Percentiles rank a stretch among this genome's conserved stretches.
These are phyloP conservation scores for Passalora sequoiae DNA, from an alignment of 2,329 filamentous ascomycete genomes.

Conservation along the genomic window DNA sequence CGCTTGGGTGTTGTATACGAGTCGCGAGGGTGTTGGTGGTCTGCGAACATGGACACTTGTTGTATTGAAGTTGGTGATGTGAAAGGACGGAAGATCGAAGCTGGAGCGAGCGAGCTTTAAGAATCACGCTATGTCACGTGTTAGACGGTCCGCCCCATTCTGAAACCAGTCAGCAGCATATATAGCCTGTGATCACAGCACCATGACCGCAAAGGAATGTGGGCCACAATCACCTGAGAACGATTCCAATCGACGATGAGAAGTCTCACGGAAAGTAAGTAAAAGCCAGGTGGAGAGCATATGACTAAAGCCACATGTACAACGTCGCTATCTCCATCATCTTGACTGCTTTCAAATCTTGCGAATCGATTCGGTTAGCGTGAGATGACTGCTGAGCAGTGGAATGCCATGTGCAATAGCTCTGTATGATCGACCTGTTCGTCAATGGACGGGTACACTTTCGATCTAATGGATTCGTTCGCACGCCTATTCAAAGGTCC, in stretches of 20 bases:
- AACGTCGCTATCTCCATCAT: too few relatives aligned
- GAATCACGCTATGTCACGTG: not conserved
- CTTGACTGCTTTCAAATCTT: too few relatives aligned
- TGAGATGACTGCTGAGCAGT: not conserved
- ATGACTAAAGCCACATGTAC: too few relatives aligned
- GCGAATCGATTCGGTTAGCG: too few relatives aligned
- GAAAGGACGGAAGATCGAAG: constrained; percentile 15
- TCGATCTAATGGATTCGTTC: not conserved
- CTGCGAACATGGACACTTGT: constrained; percentile 17
- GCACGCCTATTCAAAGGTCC: not conserved
- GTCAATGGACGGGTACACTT: not conserved
- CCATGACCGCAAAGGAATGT: not conserved
- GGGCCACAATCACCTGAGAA: too few relatives aligned
- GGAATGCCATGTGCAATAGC: not conserved
- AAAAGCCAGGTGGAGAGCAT: too few relatives aligned
- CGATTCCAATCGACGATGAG: too few relatives aligned
- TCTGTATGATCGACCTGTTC: too few relatives aligned
- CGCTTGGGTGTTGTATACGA: constrained; percentile 11
- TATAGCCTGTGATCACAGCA: not conserved
- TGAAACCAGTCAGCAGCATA: constrained; percentile 3
- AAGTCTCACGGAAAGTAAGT: too few relatives aligned
- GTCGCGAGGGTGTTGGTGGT: constrained; percentile 9
- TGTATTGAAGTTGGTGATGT: constrained; percentile 2
- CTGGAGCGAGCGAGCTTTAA: constrained; percentile 11
- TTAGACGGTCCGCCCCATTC: not conserved